phyloP scores from a whole-genome alignment of 768 basidiomycete species.

The Phaeotremella skinneri region DNA sequence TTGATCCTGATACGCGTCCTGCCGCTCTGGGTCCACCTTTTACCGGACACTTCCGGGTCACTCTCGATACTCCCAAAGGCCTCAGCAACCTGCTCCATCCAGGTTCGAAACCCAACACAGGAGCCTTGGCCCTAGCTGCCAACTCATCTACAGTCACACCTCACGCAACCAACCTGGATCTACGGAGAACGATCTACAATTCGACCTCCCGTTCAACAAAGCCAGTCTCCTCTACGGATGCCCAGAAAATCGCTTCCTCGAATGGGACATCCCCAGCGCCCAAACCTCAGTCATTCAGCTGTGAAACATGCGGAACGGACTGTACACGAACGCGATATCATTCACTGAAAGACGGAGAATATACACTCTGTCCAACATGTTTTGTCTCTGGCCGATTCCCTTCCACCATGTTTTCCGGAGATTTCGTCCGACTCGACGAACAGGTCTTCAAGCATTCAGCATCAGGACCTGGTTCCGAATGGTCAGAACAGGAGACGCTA shows the following conservation, averaged over 20 bases:
- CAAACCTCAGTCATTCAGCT: conserved; percentile 61
- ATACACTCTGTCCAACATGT: conserved; percentile 85
- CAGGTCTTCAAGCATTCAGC: conserved; percentile 53
- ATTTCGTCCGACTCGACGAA: conserved; percentile 67
- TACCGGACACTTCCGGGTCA: conserved; percentile 97
- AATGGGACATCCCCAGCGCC: conserved; percentile 56
- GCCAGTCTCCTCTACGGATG: conserved; percentile 66
- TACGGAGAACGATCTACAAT: conserved; percentile 82
- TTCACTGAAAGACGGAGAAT: conserved; percentile 85
- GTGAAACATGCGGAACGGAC: conserved; percentile 93
- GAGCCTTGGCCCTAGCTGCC: conserved; percentile 54
- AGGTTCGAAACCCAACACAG: conserved; percentile 51
- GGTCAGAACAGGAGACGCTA: conserved; percentile 88
- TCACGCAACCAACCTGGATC: conserved; percentile 63
- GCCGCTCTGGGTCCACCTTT: conserved; percentile 93
- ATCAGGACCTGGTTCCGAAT: conserved; percentile 58
- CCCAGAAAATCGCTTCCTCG: conserved; percentile 54
- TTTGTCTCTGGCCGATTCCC: conserved; percentile 97
- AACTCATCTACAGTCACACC: conserved; percentile 37
- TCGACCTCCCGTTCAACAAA: conserved; percentile 74
- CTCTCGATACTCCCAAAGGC: conserved; percentile 93
- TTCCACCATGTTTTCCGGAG: conserved; percentile 90
- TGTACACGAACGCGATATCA: conserved; percentile 87
- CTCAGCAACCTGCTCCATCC: conserved; percentile 78
- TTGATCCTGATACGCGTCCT: conserved; percentile 93